phyloP scores from a whole-genome alignment of 352 stramenopile species.

The Pythium scleroteichum region DNA sequence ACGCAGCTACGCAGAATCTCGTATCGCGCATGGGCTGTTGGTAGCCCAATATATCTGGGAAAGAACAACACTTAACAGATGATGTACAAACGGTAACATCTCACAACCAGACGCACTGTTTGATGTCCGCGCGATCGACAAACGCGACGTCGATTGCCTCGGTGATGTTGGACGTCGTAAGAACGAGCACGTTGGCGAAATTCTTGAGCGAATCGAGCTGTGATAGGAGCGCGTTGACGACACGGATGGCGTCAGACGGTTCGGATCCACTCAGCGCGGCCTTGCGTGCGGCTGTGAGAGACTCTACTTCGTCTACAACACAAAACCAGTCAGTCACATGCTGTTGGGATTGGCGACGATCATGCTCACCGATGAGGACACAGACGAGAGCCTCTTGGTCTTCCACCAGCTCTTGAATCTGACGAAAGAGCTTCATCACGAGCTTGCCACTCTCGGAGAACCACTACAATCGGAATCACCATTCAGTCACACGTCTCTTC shows the following conservation, averaged over 20 bases:
- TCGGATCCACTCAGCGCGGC: slow-evolving; percentile 72
- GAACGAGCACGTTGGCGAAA: slow-evolving; percentile 88
- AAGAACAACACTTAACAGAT: background rate
- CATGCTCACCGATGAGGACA: slow-evolving; percentile 82
- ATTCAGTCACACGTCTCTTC: background rate
- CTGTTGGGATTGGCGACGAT: background rate
- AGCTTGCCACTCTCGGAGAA: slow-evolving; percentile 95
- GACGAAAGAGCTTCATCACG: slow-evolving; percentile 90
- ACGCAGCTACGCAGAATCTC: slow-evolving; percentile 85
- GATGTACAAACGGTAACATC: background rate
- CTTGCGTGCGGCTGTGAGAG: slow-evolving; percentile 81
- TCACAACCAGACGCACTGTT: slow-evolving; percentile 56
- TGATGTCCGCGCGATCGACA: slow-evolving; percentile 92
- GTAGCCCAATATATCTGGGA: slow-evolving; percentile 64
- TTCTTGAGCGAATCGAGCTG: slow-evolving; percentile 85
- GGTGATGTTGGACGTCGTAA: slow-evolving; percentile 94
- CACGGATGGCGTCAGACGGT: slow-evolving; percentile 90
- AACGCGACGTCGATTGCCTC: slow-evolving; percentile 92
- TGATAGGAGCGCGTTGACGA: slow-evolving; percentile 92
- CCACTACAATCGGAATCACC: slow-evolving; percentile 65
- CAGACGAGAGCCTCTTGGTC: slow-evolving; percentile 88
- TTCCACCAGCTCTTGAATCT: slow-evolving; percentile 90
- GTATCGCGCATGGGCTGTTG: slow-evolving; percentile 64
- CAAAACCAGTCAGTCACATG: background rate
- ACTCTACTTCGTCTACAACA: slow-evolving; percentile 90